Evolutionary conservation across 257 asterid genomes (phyloP).

Genomic region (Fraxinus americana): DNA sequence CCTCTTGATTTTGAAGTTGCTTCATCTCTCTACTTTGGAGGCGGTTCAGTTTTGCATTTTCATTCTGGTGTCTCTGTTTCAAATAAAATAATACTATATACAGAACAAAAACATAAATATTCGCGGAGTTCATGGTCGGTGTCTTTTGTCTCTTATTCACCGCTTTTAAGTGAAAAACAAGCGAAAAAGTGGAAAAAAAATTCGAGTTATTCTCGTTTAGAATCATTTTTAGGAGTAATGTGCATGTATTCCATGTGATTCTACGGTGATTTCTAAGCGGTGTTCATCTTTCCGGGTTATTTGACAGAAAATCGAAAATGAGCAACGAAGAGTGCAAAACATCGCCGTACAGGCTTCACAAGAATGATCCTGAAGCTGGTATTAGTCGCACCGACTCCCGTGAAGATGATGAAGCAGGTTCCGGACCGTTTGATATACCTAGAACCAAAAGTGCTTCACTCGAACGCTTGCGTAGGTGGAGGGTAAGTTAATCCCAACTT

Average conservation of each 20-base stretch:
- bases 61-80: background rate
- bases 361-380: slow-evolving; percentile 66
- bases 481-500: slow-evolving; percentile 53
- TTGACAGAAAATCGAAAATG: slow-evolving; percentile 32
- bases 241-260: slow-evolving; percentile 20
- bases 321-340: slow-evolving; percentile 31
- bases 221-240: slow-evolving; percentile 25
- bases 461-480: slow-evolving; percentile 76
- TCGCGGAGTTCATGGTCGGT: background rate
- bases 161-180: background rate
- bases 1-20: background rate
- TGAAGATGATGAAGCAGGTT: slow-evolving; percentile 49
- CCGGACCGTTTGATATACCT: slow-evolving; percentile 68
- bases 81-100: too few relatives aligned
- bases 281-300: slow-evolving; percentile 73
- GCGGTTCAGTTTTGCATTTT: background rate
- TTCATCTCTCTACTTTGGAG: background rate
- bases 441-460: slow-evolving; percentile 84
- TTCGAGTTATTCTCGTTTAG: background rate
- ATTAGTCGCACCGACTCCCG: slow-evolving; percentile 22
- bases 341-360: slow-evolving; percentile 70
- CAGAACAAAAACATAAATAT: background rate
- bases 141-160: background rate
- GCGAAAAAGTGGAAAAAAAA: background rate
- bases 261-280: slow-evolving; percentile 24